A percentile compares a stretch with the other conserved stretches of the same genome.
phyloP scores from a whole-genome alignment of 129 eudicot species.

The sunflower (Helianthus annuus) region HanXRQr2.0-SUNRISE NC_035443.2:49927813-49928312 shows the following conservation, averaged over 20 bases:
- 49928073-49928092: slow-evolving; percentile 16
- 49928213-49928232: slow-evolving; percentile 1
- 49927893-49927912: slow-evolving; percentile 1
- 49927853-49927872: slow-evolving; percentile 8
- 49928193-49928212: slow-evolving; percentile 16
- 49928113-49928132: slow-evolving; percentile 15
- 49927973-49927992: not conserved
- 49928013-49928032: slow-evolving; percentile 1
- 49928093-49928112: slow-evolving; percentile 8
- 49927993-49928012: slow-evolving; percentile 18
- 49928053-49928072: not conserved
- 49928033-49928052: not conserved
- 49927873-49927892: slow-evolving; percentile 21
- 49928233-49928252: slow-evolving; percentile 10
- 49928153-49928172: slow-evolving; percentile 1
- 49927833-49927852: not conserved
- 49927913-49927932: slow-evolving; percentile 7
- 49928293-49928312: slow-evolving; percentile 11
- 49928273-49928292: not conserved
- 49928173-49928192: slow-evolving; percentile 6
- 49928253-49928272: not conserved
- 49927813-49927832: slow-evolving; percentile 16
- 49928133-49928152: too few relatives aligned
- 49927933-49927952: slow-evolving; percentile 5
- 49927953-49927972: not conserved